Base-by-base conservation (phyloP, 2,329 filamentous ascomycete species). In the Coniochaeta pulveracea region DNA sequence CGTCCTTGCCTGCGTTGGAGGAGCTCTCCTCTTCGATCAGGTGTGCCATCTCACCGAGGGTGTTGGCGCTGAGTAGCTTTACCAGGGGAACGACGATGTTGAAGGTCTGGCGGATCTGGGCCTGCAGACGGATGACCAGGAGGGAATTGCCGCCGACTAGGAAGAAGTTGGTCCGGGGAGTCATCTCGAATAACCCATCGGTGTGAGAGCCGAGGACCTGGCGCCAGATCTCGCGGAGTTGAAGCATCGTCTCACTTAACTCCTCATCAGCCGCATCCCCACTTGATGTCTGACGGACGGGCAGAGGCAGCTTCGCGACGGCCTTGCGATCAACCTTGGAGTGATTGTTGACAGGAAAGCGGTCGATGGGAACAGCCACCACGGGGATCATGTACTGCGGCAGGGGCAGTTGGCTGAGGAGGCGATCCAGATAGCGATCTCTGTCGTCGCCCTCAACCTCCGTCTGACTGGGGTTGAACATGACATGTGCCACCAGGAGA, bases 81-180 rank as follows among this genome's bases (percentile, higher is more conserved):
- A 44, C n/a, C 1, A 69, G 43, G 0, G 43, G 39, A 0, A 64
- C 7, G 2, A 26, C 29, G 5, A 54, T 44, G 1, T 41, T 34
- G 33, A 67, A 58, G 0, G 21, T 21, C 2, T 49, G 33, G 2
- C 41, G 40, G 19, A 71, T 55, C 1, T 35, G 34, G 0, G 40
- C 33, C 34, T 59, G 55, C 0, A 72, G 52, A 4, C 48, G 39
- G 9, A 65, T 43, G 1, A 63, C 39, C 0, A 60, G 45, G 3
- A 64, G 35, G 0, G 61, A 65, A 31, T 49, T 60, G 6, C 61
- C 62, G 3, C 61, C 61, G 3, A 56, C 39, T 3, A 42, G 39
- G 44, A 64, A 65, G 43, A 67, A 64, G 45, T 61, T 50, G 1
- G 59, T 47, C 1, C 37, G 26, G 1, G 33, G 12, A 1, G 35